Evolutionary conservation across 2,329 filamentous ascomycete genomes (phyloP).

Genomic region (Aspergillus thermomutatus): DNA sequence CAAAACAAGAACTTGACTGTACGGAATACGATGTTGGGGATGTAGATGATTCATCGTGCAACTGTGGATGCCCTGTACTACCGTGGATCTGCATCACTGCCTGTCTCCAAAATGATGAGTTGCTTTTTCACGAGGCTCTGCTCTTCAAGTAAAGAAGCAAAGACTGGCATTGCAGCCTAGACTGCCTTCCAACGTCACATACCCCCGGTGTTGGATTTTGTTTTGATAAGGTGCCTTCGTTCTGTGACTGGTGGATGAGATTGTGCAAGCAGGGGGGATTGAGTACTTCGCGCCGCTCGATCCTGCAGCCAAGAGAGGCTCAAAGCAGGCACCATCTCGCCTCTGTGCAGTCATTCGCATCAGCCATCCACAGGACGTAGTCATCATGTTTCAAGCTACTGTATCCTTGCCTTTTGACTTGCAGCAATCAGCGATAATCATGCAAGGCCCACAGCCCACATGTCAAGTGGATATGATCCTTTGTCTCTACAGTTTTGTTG

Average conservation of each 20-base stretch:
- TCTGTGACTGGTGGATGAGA: background rate
- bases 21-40: background rate
- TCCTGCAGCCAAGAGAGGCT: background rate
- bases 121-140: background rate
- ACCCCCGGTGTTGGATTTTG: background rate
- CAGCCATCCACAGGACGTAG: background rate
- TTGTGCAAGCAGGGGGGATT: background rate
- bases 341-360: background rate
- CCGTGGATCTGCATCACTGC: background rate
- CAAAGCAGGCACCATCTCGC: background rate
- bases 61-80: background rate
- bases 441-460: background rate
- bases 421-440: background rate
- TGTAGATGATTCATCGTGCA: background rate
- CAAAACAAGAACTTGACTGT: background rate
- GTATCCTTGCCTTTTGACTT: background rate
- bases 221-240: background rate
- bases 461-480: background rate
- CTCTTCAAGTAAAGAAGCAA: background rate
- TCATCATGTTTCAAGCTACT: background rate
- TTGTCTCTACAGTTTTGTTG: background rate
- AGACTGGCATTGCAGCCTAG: background rate
- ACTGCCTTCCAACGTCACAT: background rate
- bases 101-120: background rate
- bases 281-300: background rate